Evolutionary conservation across 805 yeast genomes (phyloP), one percentile per base, ranked within the genome.

Genomic region (Cyberlindnera sargentensis): DNA sequence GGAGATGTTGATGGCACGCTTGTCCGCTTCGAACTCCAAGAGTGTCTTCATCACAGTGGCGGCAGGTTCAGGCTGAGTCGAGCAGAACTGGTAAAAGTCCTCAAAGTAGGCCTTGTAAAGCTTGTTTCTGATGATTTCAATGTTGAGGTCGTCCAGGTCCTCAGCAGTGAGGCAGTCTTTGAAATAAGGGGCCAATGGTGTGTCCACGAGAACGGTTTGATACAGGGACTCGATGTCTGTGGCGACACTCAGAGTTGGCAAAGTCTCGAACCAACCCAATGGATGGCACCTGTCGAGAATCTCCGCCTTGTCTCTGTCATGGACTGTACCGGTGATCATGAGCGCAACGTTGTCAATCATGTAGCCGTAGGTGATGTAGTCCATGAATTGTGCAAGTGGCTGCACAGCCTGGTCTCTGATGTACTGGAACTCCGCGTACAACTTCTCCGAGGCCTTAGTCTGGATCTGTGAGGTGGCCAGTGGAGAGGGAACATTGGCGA

Each of bases 271-370:
- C 96, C 97, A 90, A 37, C 99, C 99, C 55, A 93, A 72, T 0
- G 99, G 99, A 62, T 93, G 95, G 63, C 96, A 89, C 61, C 96
- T 81, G 46, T 80, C 80, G 57, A 93, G 73, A 41, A 95, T 83
- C 59, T 93, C 99, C 35, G 79, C 67, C 58, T 86, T 80, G 65
- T 95, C 96, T 58, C 98, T 77, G 59, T 90, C 95, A 62, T 93
- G 99, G 48, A 93, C 77, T 0, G 99, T 89, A 24, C 99, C 99
- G 2, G 97, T 90, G 59, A 93, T 91, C 84, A 93, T 84, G 58
- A 93, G 72, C 25, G 93, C 86, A 34, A 93, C 96, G 64, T 93
- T 93, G 68, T 93, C 99, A 59, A 93, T 95, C 99, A 93, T 93
- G 67, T 95, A 93, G 8, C 97, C 95, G 61, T 90, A 93, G 37